Conservation (phyloP, 345 rosid genomes). For the Pistacia atlantica region DNA sequence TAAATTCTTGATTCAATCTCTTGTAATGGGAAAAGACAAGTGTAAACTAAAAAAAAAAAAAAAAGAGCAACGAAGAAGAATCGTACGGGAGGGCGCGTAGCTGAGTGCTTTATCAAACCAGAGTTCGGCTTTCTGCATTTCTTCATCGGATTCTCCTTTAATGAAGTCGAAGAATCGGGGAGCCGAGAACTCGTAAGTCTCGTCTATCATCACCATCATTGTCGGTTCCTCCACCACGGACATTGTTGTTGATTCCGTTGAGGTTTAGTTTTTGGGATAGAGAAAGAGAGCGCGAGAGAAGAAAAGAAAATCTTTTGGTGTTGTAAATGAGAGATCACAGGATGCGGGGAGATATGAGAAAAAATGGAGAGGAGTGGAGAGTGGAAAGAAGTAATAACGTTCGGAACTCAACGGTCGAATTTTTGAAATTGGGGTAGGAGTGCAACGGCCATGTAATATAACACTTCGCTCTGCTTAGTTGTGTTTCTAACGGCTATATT, state of each 20-base stretch:
- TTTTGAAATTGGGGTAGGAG: conserved; percentile 38
- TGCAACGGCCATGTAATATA: conserved; percentile 35
- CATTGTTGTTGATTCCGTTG: conserved; percentile 11
- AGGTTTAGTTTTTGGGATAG: background rate
- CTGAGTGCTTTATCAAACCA: conserved; percentile 78
- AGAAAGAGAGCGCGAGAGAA: conserved; percentile 5
- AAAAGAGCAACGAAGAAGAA: conserved; percentile 16
- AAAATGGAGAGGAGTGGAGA: background rate
- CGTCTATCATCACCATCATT: conserved; percentile 47
- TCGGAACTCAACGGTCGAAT: conserved; percentile 62
- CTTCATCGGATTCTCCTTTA: conserved; percentile 69
- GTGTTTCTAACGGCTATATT: conserved; percentile 57
- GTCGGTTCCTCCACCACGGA: conserved; percentile 34
- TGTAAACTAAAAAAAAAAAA: background rate
- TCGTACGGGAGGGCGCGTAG: conserved; percentile 93
- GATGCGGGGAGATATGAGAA: background rate
- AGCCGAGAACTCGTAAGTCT: conserved; percentile 83
- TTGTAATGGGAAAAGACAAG: background rate
- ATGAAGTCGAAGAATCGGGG: conserved; percentile 86
- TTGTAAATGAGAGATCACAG: conserved; percentile 8
- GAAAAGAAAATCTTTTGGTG: background rate
- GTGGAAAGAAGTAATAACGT: conserved; percentile 30
- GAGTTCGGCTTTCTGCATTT: conserved; percentile 66
- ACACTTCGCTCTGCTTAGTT: background rate
- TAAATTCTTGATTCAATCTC: background rate